Evolutionary conservation across 495 filamentous ascomycete genomes (phyloP), one percentile per base, ranked within the genome.

Genomic region (Lasiosphaeris hirsuta): DNA sequence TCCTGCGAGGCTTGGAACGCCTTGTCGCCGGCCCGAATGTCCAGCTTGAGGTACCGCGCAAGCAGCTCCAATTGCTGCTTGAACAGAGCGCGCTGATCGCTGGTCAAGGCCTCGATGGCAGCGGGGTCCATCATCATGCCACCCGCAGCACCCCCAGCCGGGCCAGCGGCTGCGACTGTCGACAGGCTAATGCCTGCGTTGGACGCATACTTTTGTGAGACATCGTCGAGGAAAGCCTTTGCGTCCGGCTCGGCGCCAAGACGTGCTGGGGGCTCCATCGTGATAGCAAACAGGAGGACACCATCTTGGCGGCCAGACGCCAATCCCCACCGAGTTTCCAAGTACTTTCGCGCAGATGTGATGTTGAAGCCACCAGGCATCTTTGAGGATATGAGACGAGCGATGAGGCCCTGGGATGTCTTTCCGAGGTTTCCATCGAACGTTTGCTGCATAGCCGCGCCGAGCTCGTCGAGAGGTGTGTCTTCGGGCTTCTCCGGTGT

Each of bases 361-460:
- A 97, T 97, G 69, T 97, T 99, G 81, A 97, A 99, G 47, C 94
- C 94, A 67, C 92, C 95, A 35, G 94, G 95, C 94, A 99, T 97
- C 73, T 99, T 99, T 5, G 94, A 96, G 4, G 95, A 97, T 30
- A 99, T 92, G 68, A 97, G 78, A 58, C 93, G 85, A 34, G 95
- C 93, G 66, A 97, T 86, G 51, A 97, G 84, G 4, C 94, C 96
- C 33, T 90, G 90, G 0, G 94, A 93, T 54, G 97, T 94, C 75
- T 99, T 97, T 62, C 94, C 94, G 48, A 97, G 85, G 75, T 97
- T 92, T 49, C 94, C 94, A 72, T 96, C 94, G 78, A 97, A 99
- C 33, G 94, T 97, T 30, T 90, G 86, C 74, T 97, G 95, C 88
- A 99, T 96, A 8, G 94, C 80, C 47, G 89, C 91, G 72, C 94